Conservation (phyloP, 2,329 filamentous ascomycete species). For the Botrytis galanthina region DNA sequence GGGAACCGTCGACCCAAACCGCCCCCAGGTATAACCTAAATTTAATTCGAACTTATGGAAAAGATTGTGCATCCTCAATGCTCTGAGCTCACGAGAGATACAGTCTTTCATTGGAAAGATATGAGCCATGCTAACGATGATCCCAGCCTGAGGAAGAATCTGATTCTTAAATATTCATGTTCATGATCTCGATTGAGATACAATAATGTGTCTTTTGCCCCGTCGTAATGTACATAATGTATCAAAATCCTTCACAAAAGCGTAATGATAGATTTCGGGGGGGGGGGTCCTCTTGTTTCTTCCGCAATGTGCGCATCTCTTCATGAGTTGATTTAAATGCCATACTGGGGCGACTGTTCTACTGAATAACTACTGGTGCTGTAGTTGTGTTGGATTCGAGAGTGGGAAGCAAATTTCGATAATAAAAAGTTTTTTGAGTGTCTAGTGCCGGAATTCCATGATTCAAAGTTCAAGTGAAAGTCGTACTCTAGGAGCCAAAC, state of each 20-base stretch:
- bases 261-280: background rate
- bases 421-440: background rate
- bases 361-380: background rate
- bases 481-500: background rate
- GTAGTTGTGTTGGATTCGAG: background rate
- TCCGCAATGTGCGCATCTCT: background rate
- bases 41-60: slow-evolving; percentile 13
- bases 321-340: background rate
- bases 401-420: background rate
- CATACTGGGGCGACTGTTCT: background rate
- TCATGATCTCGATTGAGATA: slow-evolving; percentile 12
- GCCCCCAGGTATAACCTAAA: slow-evolving; percentile 31
- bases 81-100: slow-evolving; percentile 19
- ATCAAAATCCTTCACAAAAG: slow-evolving; percentile 16
- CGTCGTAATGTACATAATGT: slow-evolving; percentile 27
- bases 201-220: slow-evolving; percentile 6
- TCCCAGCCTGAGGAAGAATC: slow-evolving; percentile 25
- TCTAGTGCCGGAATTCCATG: background rate
- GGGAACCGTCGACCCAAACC: slow-evolving; percentile 45
- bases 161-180: slow-evolving; percentile 4
- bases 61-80: slow-evolving; percentile 7
- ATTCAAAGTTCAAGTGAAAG: background rate
- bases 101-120: slow-evolving; percentile 24
- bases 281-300: background rate
- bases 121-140: slow-evolving; percentile 24